Conservation (phyloP, 768 basidiomycete species). For the Candolleomyces eurysporus region DNA sequence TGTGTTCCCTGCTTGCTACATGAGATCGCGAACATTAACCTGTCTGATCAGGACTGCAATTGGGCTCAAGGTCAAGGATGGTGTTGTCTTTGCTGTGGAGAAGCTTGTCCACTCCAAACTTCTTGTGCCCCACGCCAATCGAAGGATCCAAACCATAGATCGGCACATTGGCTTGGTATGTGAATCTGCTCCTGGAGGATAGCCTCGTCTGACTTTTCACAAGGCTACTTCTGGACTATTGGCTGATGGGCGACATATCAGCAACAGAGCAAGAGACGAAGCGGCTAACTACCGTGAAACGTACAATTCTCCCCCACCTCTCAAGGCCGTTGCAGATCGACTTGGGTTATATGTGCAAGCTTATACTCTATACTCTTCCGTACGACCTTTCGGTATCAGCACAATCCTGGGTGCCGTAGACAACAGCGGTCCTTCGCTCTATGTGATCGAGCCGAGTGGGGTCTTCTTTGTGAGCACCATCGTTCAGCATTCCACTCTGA, state of each 20-base stretch:
- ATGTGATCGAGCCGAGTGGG: slow-evolving; percentile 93
- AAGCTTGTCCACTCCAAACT: slow-evolving; percentile 96
- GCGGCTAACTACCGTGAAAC: slow-evolving; percentile 67
- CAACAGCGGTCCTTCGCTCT: slow-evolving; percentile 82
- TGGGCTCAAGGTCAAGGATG: slow-evolving; percentile 91
- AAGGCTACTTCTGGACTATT: slow-evolving; percentile 92
- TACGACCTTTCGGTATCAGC: slow-evolving; percentile 95
- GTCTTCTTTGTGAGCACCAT: slow-evolving; percentile 70
- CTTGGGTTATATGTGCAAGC: slow-evolving; percentile 88
- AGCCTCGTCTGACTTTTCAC: slow-evolving; percentile 6
- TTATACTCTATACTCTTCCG: slow-evolving; percentile 97
- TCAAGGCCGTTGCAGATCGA: slow-evolving; percentile 72
- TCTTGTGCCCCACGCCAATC: slow-evolving; percentile 88
- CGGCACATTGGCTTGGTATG: slow-evolving; percentile 88
- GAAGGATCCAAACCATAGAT: slow-evolving; percentile 91
- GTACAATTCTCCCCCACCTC: slow-evolving; percentile 70
- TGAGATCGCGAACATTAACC: neutral
- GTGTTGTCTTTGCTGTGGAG: slow-evolving; percentile 95
- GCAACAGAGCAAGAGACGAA: slow-evolving; percentile 83
- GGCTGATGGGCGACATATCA: slow-evolving; percentile 89
- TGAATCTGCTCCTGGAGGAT: neutral
- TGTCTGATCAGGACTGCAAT: slow-evolving; percentile 79
- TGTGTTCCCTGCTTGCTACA: slow-evolving; percentile 30
- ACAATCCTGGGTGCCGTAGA: slow-evolving; percentile 89
- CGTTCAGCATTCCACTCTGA: neutral